Conservation (phyloP, 176 grass and related monocot species). For the Ensete ventricosum region DNA sequence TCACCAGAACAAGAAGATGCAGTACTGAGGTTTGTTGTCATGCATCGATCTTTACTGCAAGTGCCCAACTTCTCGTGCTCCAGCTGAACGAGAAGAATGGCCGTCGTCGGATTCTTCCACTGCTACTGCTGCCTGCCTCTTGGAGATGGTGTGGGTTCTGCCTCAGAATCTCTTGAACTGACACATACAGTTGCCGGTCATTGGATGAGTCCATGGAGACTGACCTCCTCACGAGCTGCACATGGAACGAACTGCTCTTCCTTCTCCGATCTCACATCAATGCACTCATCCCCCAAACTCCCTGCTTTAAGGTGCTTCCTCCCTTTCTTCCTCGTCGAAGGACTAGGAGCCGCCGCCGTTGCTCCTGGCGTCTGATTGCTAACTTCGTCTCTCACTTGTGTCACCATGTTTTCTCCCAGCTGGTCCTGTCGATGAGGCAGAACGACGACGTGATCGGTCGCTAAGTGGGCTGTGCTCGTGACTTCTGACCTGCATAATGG, state of each 20-base stretch:
- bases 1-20: background rate
- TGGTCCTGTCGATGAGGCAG: background rate
- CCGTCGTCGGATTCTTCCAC: background rate
- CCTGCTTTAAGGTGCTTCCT: constrained; percentile 15
- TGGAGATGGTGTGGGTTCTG: constrained; percentile 17
- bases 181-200: constrained; percentile 51
- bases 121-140: background rate
- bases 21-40: background rate
- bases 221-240: constrained; percentile 64
- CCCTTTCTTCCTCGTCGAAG: background rate
- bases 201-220: constrained; percentile 66
- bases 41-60: background rate
- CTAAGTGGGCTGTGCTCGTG: constrained; percentile 3
- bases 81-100: constrained; percentile 15
- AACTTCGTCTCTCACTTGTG: constrained; percentile 42
- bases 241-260: constrained; percentile 48
- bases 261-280: constrained; percentile 39
- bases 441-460: background rate
- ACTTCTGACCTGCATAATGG: constrained; percentile 71
- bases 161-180: constrained; percentile 42
- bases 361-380: constrained; percentile 14
- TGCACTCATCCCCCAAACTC: constrained; percentile 70
- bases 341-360: background rate
- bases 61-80: background rate
- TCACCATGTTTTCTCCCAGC: constrained; percentile 28